phyloP scores from a whole-genome alignment of 306 rosid species.

The Hylodesmum podocarpum region DNA sequence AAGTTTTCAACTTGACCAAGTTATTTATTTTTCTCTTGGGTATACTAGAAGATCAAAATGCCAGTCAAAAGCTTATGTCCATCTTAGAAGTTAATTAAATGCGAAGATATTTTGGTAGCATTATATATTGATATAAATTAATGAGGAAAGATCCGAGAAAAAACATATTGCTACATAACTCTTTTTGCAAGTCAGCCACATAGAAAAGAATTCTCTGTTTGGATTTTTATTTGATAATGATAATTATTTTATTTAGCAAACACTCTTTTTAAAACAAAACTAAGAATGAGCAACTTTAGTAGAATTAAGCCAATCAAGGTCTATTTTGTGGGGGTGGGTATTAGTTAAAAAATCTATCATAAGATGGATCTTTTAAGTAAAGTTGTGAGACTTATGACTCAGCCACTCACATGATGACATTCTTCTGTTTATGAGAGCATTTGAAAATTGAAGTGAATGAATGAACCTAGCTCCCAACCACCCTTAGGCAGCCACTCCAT shows the following conservation, averaged over 20 bases:
- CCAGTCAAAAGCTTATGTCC: not conserved
- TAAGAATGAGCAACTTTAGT: not conserved
- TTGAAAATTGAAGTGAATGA: not conserved
- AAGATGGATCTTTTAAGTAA: too few species aligned
- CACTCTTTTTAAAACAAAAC: not conserved
- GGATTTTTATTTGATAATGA: not conserved
- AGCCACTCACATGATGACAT: not conserved
- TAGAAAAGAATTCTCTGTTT: not conserved
- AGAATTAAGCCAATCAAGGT: not conserved
- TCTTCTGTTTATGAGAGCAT: not conserved
- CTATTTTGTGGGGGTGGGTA: too few species aligned
- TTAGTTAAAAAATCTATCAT: too few species aligned
- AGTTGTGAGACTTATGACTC: not conserved
- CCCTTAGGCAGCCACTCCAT: constrained; percentile 24
- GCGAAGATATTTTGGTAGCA: not conserved
- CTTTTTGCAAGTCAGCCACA: not conserved
- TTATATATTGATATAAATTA: not conserved
- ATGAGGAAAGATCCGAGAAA: not conserved
- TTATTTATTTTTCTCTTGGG: not conserved
- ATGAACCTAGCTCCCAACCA: constrained; percentile 27
- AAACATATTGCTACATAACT: too few species aligned
- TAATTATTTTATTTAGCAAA: not conserved
- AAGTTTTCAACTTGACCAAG: constrained; percentile 9
- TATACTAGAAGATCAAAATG: not conserved
- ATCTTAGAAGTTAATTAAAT: not conserved